Base-by-base conservation (phyloP, 1,284 basidiomycete genomes). In the Ustilago vetiveriae region DNA sequence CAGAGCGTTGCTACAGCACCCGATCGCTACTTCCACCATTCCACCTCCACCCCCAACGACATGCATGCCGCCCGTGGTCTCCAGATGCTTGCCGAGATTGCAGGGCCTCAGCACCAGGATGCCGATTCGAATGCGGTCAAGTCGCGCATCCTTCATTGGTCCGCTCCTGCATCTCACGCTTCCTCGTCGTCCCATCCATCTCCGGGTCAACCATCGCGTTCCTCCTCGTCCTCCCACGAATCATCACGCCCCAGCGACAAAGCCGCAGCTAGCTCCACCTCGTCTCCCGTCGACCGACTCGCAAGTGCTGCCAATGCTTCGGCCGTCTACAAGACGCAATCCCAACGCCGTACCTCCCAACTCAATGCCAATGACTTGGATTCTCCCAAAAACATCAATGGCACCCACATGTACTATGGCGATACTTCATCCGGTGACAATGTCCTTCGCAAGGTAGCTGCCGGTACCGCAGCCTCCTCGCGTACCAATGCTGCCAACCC, bases 21-120 rank as follows among this genome's bases (percentile, higher is more conserved):
- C 6, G 41, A 54, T 16, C 46, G 42, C 9, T n/a, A n/a, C n/a
- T n/a, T n/a, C n/a, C 23, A 39, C 14, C 37, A 44, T 6, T 24
- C 51, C 6, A 43, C 48, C 10, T 56, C 52, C 16, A 51, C 13
- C 23, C 46, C 64, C 13, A 45, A 55, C 6, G 57, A 60, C 26
- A 24, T 67, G 24, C 51, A 67, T 17, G 64, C 64, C 13, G 64
- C 64, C n/a, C 48, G 55, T 17, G 65, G 65, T 4, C 50, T 68
- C 5, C 65, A 62, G 47, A 62, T 68, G 65, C 65, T 68, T n/a
- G 58, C 59, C 24, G 65, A 68, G 47, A 68, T 68, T 26, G 58
- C 65, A 8, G 57, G 53, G 2, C 64, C 64, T 4, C 57, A 55
- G 21, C 64, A 67, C 38, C 64, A 60, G 44, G 64, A 60, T 33